These are phyloP conservation scores for Leucocoprinus birnbaumii DNA, from an alignment of 768 basidiomycete genomes.

Conservation along the genomic window DNA sequence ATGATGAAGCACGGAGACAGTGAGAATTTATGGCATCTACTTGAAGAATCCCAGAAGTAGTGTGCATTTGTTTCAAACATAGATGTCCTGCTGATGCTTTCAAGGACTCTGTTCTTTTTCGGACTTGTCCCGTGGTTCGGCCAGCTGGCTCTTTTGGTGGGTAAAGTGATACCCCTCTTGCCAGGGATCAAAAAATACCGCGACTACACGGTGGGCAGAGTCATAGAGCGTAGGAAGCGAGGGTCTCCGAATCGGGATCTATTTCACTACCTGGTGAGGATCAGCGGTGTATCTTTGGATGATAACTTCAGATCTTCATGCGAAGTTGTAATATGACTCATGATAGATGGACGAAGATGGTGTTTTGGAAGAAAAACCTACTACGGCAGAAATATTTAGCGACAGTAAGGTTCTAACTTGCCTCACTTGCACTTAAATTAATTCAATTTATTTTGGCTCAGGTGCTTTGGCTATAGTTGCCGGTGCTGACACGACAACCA, in stretches of 20 bases:
- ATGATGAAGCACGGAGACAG: slow-evolving; percentile 29
- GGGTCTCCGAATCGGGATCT: slow-evolving; percentile 22
- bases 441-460: not conserved
- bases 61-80: not conserved
- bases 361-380: slow-evolving; percentile 10
- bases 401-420: slow-evolving; percentile 14
- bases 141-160: slow-evolving; percentile 8
- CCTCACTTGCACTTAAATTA: not conserved
- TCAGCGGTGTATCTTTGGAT: not conserved
- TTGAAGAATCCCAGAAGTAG: slow-evolving; percentile 25
- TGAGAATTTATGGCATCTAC: slow-evolving; percentile 21
- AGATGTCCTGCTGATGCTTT: not conserved
- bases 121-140: slow-evolving; percentile 16
- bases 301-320: not conserved
- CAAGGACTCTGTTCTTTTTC: slow-evolving; percentile 13
- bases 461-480: slow-evolving; percentile 27
- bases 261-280: slow-evolving; percentile 26
- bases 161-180: not conserved
- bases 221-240: slow-evolving; percentile 12
- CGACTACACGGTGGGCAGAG: slow-evolving; percentile 21
- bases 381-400: slow-evolving; percentile 7
- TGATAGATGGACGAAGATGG: slow-evolving; percentile 10
- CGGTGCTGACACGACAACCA: slow-evolving; percentile 29
- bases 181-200: slow-evolving; percentile 13
- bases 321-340: not conserved